These are phyloP conservation scores for Hyparrhenia diplandra DNA, from an alignment of 176 grass and related monocot genomes.

Conservation along the genomic window DNA sequence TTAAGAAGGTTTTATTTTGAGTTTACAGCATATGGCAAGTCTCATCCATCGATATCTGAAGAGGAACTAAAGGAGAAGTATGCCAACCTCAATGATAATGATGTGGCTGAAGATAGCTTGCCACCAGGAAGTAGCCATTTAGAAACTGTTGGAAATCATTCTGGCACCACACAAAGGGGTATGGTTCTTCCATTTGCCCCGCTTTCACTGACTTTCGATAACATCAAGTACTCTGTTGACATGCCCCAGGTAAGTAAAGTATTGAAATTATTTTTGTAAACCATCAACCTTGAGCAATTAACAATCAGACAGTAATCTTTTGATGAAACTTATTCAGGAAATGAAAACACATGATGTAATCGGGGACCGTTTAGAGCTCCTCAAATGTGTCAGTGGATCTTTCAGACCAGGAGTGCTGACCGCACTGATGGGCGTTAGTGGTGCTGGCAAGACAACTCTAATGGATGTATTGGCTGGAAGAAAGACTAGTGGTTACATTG, in stretches of 20 bases:
- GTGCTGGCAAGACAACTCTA: constrained; percentile 84
- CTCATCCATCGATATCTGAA: constrained; percentile 69
- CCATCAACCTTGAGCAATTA: background rate
- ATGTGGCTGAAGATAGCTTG: constrained; percentile 21
- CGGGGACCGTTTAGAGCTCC: constrained; percentile 63
- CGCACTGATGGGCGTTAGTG: constrained; percentile 93
- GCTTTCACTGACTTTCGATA: constrained; percentile 75
- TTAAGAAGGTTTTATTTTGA: constrained; percentile 2
- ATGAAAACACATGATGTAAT: constrained; percentile 71
- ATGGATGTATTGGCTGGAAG: constrained; percentile 98
- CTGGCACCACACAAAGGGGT: constrained; percentile 42
- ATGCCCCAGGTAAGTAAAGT: constrained; percentile 87
- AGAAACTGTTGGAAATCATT: background rate
- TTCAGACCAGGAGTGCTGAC: constrained; percentile 90
- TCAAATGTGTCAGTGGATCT: constrained; percentile 80
- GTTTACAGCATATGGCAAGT: constrained; percentile 71
- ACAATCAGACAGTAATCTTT: background rate
- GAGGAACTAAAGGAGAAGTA: constrained; percentile 63
- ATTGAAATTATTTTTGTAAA: background rate
- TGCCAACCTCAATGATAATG: constrained; percentile 54
- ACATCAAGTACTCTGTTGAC: constrained; percentile 77
- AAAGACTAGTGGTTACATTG: constrained; percentile 87
- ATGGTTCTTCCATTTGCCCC: constrained; percentile 89
- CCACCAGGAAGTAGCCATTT: constrained; percentile 28
- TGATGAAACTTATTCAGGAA: constrained; percentile 41